These are phyloP conservation scores for Pogostemon cablin DNA, from an alignment of 257 asterid genomes.

Conservation along the genomic window DNA sequence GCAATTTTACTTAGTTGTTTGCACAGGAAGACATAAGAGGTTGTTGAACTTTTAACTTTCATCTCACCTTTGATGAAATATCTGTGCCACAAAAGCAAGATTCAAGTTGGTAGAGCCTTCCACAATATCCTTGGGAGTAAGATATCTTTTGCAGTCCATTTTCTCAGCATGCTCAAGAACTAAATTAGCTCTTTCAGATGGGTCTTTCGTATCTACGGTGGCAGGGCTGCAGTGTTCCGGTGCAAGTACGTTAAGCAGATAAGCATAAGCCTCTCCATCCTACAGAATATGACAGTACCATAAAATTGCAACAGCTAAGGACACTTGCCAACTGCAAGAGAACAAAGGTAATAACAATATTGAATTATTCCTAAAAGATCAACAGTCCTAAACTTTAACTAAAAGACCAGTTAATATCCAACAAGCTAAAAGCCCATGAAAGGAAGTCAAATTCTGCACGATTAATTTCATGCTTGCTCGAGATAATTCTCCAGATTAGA, in stretches of 20 bases:
- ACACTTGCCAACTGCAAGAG: conserved; percentile 24
- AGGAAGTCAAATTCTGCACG: conserved; percentile 6
- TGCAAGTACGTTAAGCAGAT: conserved; percentile 96
- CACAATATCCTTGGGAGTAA: conserved; percentile 83
- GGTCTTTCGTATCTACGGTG: conserved; percentile 82
- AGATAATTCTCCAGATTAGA: conserved; percentile 14
- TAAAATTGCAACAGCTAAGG: conserved; percentile 4
- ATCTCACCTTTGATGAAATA: conserved; percentile 89
- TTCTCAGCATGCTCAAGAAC: conserved; percentile 97
- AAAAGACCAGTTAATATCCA: conserved; percentile 12
- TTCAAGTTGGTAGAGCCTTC: conserved; percentile 88
- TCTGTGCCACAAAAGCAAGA: conserved; percentile 96
- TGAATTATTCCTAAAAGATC: conserved; percentile 10
- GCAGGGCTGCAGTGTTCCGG: conserved; percentile 89
- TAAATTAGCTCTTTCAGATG: conserved; percentile 82
- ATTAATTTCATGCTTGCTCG: conserved; percentile 14
- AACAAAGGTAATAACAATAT: conserved; percentile 18
- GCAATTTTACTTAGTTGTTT: conserved; percentile 21
- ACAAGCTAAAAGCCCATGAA: conserved; percentile 20
- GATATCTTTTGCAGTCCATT: conserved; percentile 96
- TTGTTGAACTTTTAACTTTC: conserved; percentile 18
- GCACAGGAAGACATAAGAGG: conserved; percentile 16
- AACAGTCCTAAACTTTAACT: conserved; percentile 14
- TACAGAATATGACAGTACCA: conserved; percentile 40
- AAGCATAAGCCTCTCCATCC: conserved; percentile 99